These are phyloP conservation scores for Pugionium cornutum DNA, from an alignment of 345 rosid genomes.

Conservation along the genomic window DNA sequence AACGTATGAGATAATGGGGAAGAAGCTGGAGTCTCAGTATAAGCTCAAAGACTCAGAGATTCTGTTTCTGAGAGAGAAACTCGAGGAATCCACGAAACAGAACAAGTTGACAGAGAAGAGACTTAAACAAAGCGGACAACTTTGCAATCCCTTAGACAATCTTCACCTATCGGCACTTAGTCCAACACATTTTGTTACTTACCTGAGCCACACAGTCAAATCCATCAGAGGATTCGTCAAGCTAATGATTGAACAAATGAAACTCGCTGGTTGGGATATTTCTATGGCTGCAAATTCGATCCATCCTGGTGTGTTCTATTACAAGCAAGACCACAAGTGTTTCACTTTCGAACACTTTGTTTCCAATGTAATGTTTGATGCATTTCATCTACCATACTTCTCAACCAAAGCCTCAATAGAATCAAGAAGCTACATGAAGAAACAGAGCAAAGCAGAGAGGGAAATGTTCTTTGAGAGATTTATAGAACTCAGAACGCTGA, in stretches of 20 bases:
- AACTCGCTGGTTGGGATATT: constrained; percentile 67
- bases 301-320: constrained; percentile 54
- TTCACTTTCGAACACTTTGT: constrained; percentile 73
- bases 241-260: constrained; percentile 69
- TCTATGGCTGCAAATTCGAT: constrained; percentile 69
- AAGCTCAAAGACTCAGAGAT: constrained; percentile 77
- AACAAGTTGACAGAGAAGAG: constrained; percentile 65
- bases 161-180: constrained; percentile 55
- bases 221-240: constrained; percentile 68
- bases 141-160: constrained; percentile 48
- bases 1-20: constrained; percentile 65
- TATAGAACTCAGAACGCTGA: constrained; percentile 57
- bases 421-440: constrained; percentile 38
- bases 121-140: constrained; percentile 62
- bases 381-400: constrained; percentile 47
- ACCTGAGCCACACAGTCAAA: constrained; percentile 64
- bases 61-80: constrained; percentile 58
- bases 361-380: constrained; percentile 75
- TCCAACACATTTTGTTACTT: constrained; percentile 56
- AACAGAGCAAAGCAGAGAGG: constrained; percentile 36
- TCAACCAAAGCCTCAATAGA: constrained; percentile 53
- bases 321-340: constrained; percentile 74
- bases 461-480: constrained; percentile 61
- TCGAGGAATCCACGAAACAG: constrained; percentile 51
- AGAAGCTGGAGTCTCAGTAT: constrained; percentile 70